These are phyloP conservation scores for Chlamydomonas incerta DNA, from an alignment of 139 green algal genomes.

Conservation along the genomic window DNA sequence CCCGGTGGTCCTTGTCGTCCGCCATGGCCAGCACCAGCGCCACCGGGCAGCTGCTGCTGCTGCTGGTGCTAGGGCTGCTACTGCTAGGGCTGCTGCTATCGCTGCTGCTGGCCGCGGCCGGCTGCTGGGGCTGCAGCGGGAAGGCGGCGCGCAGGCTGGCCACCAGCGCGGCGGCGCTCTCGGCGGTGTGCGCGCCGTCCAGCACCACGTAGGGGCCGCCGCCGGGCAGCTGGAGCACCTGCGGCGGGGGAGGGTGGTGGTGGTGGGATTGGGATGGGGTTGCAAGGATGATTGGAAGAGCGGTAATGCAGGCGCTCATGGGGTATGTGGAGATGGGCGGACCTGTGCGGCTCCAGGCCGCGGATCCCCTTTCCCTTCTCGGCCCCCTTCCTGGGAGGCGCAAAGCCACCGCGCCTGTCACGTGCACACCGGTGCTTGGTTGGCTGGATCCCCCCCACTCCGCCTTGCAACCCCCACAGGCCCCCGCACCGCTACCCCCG, in stretches of 20 bases:
- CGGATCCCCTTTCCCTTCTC: too few species aligned
- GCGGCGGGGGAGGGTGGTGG: neutral
- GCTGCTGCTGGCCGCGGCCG: neutral
- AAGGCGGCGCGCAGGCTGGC: slow-evolving; percentile 63
- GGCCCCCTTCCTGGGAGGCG: too few species aligned
- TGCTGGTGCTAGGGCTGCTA: neutral
- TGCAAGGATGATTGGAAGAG: too few species aligned
- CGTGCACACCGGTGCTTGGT: too few species aligned
- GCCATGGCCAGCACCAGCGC: slow-evolving; percentile 87
- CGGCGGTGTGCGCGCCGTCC: slow-evolving; percentile 84
- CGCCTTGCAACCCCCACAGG: too few species aligned
- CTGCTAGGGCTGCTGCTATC: neutral
- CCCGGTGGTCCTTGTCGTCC: slow-evolving; percentile 83
- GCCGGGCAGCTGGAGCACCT: slow-evolving; percentile 37
- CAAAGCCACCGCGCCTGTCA: too few species aligned
- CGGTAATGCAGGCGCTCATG: neutral
- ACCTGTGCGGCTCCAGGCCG: too few species aligned
- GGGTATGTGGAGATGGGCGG: neutral
- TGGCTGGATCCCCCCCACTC: too few species aligned
- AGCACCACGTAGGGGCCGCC: slow-evolving; percentile 67
- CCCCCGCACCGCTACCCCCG: neutral
- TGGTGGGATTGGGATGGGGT: neutral
- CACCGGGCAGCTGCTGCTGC: slow-evolving; percentile 30
- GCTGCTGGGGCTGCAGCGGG: slow-evolving; percentile 20
- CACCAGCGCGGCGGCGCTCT: slow-evolving; percentile 72